Percentiles rank a stretch among this genome's conserved stretches.
These are phyloP conservation scores for Tolypocladium album DNA, from an alignment of 2,329 filamentous ascomycete species.

Conservation along the genomic window DNA sequence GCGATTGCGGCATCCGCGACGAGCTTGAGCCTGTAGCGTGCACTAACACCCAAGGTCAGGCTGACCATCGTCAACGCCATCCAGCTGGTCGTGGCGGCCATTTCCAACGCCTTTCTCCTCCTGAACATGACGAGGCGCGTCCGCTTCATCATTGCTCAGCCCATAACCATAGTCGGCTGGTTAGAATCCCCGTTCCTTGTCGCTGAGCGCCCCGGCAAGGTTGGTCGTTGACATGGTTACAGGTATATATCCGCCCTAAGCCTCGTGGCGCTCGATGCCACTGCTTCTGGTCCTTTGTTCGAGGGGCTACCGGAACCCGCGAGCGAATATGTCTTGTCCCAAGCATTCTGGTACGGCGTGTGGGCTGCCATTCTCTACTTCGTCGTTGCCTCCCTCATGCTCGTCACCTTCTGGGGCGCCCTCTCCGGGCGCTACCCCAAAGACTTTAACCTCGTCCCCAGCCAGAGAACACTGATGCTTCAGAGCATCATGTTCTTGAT, in stretches of 20 bases:
- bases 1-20: not conserved
- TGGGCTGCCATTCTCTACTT: slow-evolving; percentile 74
- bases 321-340: slow-evolving; percentile 55
- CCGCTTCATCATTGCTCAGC: slow-evolving; percentile 72
- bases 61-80: slow-evolving; percentile 65
- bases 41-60: slow-evolving; percentile 28
- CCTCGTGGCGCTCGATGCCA: slow-evolving; percentile 54
- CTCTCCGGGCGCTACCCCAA: slow-evolving; percentile 58
- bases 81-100: slow-evolving; percentile 64
- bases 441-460: slow-evolving; percentile 67
- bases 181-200: slow-evolving; percentile 19
- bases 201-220: not conserved
- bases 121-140: slow-evolving; percentile 78
- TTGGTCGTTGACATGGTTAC: not conserved
- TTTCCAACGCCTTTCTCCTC: slow-evolving; percentile 72
- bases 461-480: slow-evolving; percentile 79
- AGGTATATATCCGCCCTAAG: slow-evolving; percentile 51
- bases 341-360: slow-evolving; percentile 80
- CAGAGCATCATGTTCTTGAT: slow-evolving; percentile 80
- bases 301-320: slow-evolving; percentile 19
- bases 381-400: slow-evolving; percentile 63
- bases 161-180: slow-evolving; percentile 77
- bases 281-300: slow-evolving; percentile 48
- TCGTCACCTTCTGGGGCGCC: slow-evolving; percentile 71
- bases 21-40: not conserved